Conservation (phyloP, 2,329 filamentous ascomycete genomes). For the Tolypocladium guangdongense region DNA sequence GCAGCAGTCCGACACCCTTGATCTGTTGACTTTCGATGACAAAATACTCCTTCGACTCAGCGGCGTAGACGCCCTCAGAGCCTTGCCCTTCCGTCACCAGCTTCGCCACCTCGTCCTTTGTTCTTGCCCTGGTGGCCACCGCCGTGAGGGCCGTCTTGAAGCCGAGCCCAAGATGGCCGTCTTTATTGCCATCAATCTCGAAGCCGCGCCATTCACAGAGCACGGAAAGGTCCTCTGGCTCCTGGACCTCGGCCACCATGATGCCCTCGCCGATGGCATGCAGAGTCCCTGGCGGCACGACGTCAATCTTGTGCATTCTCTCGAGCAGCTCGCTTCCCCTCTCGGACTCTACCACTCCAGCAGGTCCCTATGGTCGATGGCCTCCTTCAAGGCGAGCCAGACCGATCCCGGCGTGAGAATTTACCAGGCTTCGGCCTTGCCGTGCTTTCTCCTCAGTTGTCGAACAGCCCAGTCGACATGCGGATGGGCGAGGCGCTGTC, state of each 20-base stretch:
- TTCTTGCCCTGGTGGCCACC: constrained; percentile 3
- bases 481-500: constrained; percentile 10
- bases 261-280: constrained; percentile 11
- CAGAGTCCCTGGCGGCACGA: constrained; percentile 8
- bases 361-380: constrained; percentile 3
- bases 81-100: constrained; percentile 1
- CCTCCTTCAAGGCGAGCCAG: constrained; percentile 7
- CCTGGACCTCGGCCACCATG: constrained; percentile 9
- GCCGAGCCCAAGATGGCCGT: constrained; percentile 8
- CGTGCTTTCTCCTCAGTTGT: constrained; percentile 7
- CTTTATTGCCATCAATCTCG: constrained; percentile 5
- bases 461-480: constrained; percentile 9
- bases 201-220: constrained; percentile 9
- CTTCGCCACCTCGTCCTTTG: constrained; percentile 3
- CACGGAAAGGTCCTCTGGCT: constrained; percentile 9
- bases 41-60: constrained; percentile 7
- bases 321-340: constrained; percentile 4
- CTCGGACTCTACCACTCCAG: constrained; percentile 4
- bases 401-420: constrained; percentile 8
- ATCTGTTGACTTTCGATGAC: constrained; percentile 5
- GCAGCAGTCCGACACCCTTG: not conserved
- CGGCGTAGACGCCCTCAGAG: constrained; percentile 1
- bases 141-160: constrained; percentile 9
- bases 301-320: constrained; percentile 7
- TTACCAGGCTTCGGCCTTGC: constrained; percentile 13